These are phyloP conservation scores for Vaccinium corymbosum DNA, from an alignment of 148 eudicot species.

Conservation along the genomic window DNA sequence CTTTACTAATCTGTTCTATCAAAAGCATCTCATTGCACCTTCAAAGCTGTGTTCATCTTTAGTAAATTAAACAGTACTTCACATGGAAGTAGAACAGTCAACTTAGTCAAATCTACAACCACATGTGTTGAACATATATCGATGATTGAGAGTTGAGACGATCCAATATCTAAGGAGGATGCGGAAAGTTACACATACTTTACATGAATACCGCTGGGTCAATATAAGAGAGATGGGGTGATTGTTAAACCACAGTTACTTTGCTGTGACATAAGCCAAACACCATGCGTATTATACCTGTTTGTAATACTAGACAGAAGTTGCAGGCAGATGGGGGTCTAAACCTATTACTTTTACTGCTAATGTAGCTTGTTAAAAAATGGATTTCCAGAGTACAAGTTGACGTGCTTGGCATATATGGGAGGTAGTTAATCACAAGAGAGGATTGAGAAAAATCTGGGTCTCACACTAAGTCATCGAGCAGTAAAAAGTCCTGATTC, in stretches of 20 bases:
- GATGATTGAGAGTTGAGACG: background rate
- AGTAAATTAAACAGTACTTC: background rate
- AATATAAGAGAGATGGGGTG: background rate
- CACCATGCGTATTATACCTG: background rate
- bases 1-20: background rate
- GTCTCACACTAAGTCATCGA: background rate
- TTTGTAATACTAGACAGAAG: background rate
- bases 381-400: background rate
- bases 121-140: background rate
- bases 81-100: background rate
- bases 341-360: background rate
- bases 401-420: background rate
- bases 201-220: background rate
- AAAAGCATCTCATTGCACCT: background rate
- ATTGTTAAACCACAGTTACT: slow-evolving; percentile 4
- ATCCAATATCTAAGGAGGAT: background rate
- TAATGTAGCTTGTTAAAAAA: background rate
- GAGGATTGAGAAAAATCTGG: background rate
- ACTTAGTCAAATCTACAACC: background rate
- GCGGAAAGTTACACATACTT: background rate
- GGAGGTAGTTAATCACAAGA: slow-evolving; percentile 3
- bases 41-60: slow-evolving; percentile 4
- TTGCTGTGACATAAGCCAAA: background rate
- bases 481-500: background rate
- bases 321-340: background rate